Base-by-base conservation (phyloP, 148 eudicot genomes). In the Polygonum aviculare region DNA sequence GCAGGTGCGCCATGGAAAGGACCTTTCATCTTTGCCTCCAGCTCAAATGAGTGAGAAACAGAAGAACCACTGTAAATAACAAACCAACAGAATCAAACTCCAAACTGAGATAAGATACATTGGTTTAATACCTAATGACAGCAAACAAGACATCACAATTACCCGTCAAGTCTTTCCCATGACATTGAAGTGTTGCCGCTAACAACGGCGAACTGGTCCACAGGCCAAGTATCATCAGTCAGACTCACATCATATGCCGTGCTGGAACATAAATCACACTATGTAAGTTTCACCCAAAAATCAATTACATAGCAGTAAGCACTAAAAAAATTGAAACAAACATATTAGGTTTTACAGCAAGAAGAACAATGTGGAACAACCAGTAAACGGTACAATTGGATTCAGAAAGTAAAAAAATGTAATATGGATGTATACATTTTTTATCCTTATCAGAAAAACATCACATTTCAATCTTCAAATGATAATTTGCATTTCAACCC, bases 171-270 rank as follows among this genome's bases (percentile, higher is more conserved):
- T 48, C 21, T 72, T 48, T 72, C 75, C 75, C 75, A 72, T 72
- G 75, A 41, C 35, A 72, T 44, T 72, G 75, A 72, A 41, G 75
- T 72, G 54, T 72, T 72, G 35, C 75, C 75, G 44, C 75, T 72
- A 22, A 72, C 75, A 45, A 72, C 54, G 15, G 50, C 26, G 35
- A 72, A 72, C 35, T 44, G 50, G 40, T 48, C 75, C 52, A 31
- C 36, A 48, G 75, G 75, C 75, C 75, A 72, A 72, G 54, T 72
- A 72, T 72, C 75, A 45, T 72, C 75, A 26, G 35, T 72, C 10
- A 72, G 54, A 72, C 52, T 72, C n/a, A 72, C 54, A 72, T 72
- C 75, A 72, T 19, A 72, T 21, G 75, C 75, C 7, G 75, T 72
- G 50, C 75, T 72, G 75, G 35, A 10, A 48, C 7, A 45, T 45